Percentiles rank a stretch among this genome's conserved stretches.
These are phyloP conservation scores for Podila clonocystis DNA, from an alignment of 192 early-diverging fungal genomes.

Conservation along the genomic window DNA sequence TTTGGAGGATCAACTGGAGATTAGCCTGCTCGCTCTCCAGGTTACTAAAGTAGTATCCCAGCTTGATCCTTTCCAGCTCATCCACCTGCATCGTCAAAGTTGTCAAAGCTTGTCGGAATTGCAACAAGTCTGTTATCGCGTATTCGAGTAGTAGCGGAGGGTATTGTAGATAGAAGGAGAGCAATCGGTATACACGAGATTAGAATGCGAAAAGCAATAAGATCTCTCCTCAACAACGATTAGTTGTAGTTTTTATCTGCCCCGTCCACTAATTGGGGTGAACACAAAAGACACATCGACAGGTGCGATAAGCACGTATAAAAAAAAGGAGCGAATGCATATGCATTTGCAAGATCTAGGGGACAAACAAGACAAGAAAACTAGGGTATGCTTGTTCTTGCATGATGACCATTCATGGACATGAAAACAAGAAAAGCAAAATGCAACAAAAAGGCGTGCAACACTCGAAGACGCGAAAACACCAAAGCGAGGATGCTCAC, in stretches of 20 bases:
- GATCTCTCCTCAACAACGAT: background rate
- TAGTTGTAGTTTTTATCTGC: too few relatives aligned
- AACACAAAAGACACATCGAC: too few relatives aligned
- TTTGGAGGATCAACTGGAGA: constrained; percentile 54
- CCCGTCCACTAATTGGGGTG: too few relatives aligned
- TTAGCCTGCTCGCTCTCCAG: constrained; percentile 58
- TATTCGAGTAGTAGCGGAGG: background rate
- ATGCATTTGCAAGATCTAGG: too few relatives aligned
- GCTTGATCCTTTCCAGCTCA: constrained; percentile 58
- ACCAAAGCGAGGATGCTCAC: too few relatives aligned
- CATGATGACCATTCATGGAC: constrained; percentile 1
- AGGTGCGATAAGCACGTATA: too few relatives aligned
- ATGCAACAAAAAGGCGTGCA: background rate
- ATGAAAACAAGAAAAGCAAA: background rate
- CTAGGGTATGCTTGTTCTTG: background rate
- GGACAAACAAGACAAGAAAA: too few relatives aligned
- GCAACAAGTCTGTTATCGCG: constrained; percentile 45
- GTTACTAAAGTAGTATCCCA: constrained; percentile 53
- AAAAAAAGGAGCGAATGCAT: too few relatives aligned
- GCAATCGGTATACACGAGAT: background rate
- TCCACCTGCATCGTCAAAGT: constrained; percentile 60
- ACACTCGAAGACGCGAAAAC: too few relatives aligned
- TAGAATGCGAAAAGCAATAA: too few relatives aligned
- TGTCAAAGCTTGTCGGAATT: constrained; percentile 51
- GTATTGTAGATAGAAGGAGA: background rate